These are phyloP conservation scores for Cnidoscolus chayamansa DNA, from an alignment of 441 rosid genomes.

Conservation along the genomic window DNA sequence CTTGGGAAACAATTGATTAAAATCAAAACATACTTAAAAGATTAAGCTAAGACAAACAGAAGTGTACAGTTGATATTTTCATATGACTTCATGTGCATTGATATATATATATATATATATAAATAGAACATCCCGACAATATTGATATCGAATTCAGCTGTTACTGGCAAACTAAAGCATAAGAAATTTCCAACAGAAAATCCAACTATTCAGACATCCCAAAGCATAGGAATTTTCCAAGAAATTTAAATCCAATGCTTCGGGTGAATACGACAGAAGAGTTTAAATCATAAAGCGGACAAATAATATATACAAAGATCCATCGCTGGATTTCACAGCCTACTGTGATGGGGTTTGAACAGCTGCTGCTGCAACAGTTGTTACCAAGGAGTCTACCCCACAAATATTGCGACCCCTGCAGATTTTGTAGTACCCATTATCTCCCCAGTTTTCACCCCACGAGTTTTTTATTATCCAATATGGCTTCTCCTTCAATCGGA, in stretches of 20 bases:
- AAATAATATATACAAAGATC: constrained; percentile 21
- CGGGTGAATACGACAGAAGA: constrained; percentile 10
- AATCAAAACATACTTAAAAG: too few relatives aligned
- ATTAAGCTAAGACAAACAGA: too few relatives aligned
- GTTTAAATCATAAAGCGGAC: background rate
- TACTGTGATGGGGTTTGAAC: constrained; percentile 29
- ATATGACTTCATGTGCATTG: too few relatives aligned
- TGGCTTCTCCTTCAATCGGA: constrained; percentile 87
- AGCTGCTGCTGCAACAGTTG: constrained; percentile 69
- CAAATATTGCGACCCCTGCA: constrained; percentile 85
- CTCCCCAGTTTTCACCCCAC: constrained; percentile 93
- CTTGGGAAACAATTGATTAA: too few relatives aligned
- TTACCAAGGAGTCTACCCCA: constrained; percentile 88
- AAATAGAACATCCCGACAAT: too few relatives aligned
- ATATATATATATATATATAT: too few relatives aligned
- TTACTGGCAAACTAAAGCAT: too few relatives aligned
- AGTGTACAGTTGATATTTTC: too few relatives aligned
- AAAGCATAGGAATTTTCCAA: constrained; percentile 15
- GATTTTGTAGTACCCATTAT: constrained; percentile 81
- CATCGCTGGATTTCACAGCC: background rate
- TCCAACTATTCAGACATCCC: background rate
- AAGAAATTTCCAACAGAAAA: constrained; percentile 4
- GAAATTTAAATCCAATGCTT: constrained; percentile 24
- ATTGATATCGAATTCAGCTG: too few relatives aligned
- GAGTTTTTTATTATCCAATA: constrained; percentile 96